A percentile compares a stretch with the other conserved stretches of the same genome.
phyloP scores from a whole-genome alignment of 768 basidiomycete genomes.

The Leucosporidium creatinivorum region DNA sequence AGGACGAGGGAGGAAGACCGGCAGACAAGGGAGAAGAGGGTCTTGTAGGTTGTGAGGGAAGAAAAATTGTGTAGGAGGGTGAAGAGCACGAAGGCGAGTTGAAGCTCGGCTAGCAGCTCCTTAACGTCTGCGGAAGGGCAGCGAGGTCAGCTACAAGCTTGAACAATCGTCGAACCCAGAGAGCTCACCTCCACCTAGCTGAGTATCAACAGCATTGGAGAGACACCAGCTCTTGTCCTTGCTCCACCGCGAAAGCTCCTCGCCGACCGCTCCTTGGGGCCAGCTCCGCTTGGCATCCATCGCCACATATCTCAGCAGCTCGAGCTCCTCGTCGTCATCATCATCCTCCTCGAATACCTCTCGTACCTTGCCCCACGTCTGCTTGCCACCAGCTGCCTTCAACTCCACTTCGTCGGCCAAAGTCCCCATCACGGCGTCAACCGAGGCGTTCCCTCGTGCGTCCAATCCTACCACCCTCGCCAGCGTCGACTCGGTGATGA shows the following conservation, averaged over 20 bases:
- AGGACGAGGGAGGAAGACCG: slow-evolving; percentile 36
- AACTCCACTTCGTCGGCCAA: slow-evolving; percentile 30
- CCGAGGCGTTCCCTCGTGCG: slow-evolving; percentile 20
- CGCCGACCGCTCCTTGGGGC: slow-evolving; percentile 42
- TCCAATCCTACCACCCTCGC: slow-evolving; percentile 37
- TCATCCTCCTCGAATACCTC: slow-evolving; percentile 7
- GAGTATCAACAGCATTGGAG: slow-evolving; percentile 34
- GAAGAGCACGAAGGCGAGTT: slow-evolving; percentile 44
- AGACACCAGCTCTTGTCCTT: slow-evolving; percentile 45
- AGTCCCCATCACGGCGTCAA: slow-evolving; percentile 40
- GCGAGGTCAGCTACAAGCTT: neutral
- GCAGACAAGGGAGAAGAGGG: slow-evolving; percentile 40
- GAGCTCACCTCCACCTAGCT: slow-evolving; percentile 39
- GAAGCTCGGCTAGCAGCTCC: slow-evolving; percentile 41
- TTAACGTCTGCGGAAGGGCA: neutral
- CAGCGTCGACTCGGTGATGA: slow-evolving; percentile 36
- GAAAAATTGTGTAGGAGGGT: slow-evolving; percentile 44
- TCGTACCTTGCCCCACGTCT: slow-evolving; percentile 32
- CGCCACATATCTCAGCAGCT: slow-evolving; percentile 36
- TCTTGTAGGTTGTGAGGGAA: slow-evolving; percentile 42
- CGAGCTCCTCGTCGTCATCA: slow-evolving; percentile 8
- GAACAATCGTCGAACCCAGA: neutral
- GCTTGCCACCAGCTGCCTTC: neutral
- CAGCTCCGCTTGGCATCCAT: slow-evolving; percentile 44
- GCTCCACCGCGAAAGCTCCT: slow-evolving; percentile 42